These are phyloP conservation scores for Pisolithus thermaeus DNA, from an alignment of 1,284 basidiomycete genomes.

Conservation along the genomic window DNA sequence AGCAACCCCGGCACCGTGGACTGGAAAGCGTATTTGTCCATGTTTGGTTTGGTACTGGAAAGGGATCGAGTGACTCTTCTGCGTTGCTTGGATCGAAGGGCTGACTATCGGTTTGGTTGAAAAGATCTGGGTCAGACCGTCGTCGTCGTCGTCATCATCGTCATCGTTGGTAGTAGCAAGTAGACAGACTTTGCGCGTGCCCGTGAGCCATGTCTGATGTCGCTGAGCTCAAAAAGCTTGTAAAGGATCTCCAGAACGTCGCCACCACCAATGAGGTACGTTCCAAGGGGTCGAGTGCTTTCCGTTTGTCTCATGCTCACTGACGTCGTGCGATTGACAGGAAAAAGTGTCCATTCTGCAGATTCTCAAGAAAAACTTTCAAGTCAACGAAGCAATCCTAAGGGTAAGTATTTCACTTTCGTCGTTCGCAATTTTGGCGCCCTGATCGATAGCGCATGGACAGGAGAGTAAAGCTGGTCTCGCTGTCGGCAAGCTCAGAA, in stretches of 20 bases:
- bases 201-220: constrained; percentile 31
- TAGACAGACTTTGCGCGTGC: constrained; percentile 17
- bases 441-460: constrained; percentile 1
- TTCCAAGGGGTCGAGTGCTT: constrained; percentile 36
- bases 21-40: constrained; percentile 8
- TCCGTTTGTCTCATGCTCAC: constrained; percentile 28
- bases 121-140: too few species aligned
- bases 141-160: neutral
- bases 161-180: constrained; percentile 13
- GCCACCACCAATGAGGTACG: constrained; percentile 58
- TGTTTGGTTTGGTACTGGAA: constrained; percentile 17
- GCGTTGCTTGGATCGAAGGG: neutral
- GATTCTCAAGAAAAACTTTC: constrained; percentile 71
- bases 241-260: constrained; percentile 68
- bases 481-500: constrained; percentile 87
- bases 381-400: constrained; percentile 82
- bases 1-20: neutral
- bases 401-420: constrained; percentile 59
- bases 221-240: constrained; percentile 71
- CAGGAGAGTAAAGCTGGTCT: constrained; percentile 90
- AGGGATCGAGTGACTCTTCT: neutral
- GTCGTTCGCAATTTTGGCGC: neutral
- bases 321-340: constrained; percentile 39
- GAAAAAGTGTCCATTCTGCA: constrained; percentile 68
- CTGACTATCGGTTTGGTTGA: too few species aligned